phyloP scores from a whole-genome alignment of 805 yeast genomes.

The Komagataella phaffii region DNA sequence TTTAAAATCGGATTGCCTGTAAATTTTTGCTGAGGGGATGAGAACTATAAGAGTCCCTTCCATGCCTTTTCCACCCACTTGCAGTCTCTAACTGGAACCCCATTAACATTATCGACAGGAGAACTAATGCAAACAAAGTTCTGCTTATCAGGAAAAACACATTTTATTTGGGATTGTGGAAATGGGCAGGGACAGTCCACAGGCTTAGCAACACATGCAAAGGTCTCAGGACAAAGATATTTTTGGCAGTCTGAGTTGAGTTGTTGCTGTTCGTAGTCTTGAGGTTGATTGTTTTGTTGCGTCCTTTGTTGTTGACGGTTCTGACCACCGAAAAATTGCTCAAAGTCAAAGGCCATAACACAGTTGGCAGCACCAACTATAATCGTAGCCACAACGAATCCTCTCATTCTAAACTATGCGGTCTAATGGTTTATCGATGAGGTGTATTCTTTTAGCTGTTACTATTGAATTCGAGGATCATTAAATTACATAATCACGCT shows the following conservation, averaged over 20 bases:
- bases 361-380: background rate
- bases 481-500: conserved; percentile 28
- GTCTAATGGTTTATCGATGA: background rate
- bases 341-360: conserved; percentile 10
- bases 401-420: background rate
- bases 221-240: conserved; percentile 76
- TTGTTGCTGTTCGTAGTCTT: conserved; percentile 22
- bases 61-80: conserved; percentile 72
- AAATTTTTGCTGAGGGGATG: background rate
- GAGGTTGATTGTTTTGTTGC: background rate
- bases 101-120: conserved; percentile 18
- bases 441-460: background rate
- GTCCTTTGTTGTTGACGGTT: conserved; percentile 13
- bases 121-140: conserved; percentile 43
- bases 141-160: conserved; percentile 54
- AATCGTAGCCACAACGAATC: background rate
- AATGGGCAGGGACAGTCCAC: conserved; percentile 83
- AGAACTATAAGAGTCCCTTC: conserved; percentile 32
- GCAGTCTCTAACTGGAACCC: conserved; percentile 58
- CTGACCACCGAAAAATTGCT: conserved; percentile 16
- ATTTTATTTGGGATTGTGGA: conserved; percentile 74
- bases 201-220: conserved; percentile 57
- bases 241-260: conserved; percentile 37
- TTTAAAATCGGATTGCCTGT: no score
- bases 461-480: background rate